phyloP scores from a whole-genome alignment of 768 basidiomycete species.

The Mycena metata region DNA sequence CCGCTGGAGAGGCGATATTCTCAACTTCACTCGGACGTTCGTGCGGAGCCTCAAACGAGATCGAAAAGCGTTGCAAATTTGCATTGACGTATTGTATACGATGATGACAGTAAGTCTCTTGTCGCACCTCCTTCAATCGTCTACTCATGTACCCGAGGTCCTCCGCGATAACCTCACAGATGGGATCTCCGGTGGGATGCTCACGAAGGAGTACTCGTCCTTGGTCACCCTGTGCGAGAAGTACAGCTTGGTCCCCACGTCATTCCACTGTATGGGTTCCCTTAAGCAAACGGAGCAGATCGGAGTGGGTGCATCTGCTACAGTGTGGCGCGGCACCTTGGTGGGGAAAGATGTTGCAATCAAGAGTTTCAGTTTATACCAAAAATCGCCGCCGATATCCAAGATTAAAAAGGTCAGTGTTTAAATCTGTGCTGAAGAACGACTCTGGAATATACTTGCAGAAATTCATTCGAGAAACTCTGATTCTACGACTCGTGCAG shows the following conservation, averaged over 20 bases:
- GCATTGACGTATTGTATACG: slow-evolving; percentile 10
- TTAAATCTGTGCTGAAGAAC: not conserved
- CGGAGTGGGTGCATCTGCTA: slow-evolving; percentile 35
- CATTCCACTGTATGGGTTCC: not conserved
- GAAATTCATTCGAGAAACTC: slow-evolving; percentile 40
- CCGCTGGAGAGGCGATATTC: slow-evolving; percentile 9
- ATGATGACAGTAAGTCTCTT: slow-evolving; percentile 21
- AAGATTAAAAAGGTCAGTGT: slow-evolving; percentile 1
- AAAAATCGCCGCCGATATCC: not conserved
- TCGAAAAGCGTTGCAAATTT: not conserved
- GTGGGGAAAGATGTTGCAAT: slow-evolving; percentile 32
- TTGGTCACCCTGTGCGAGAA: slow-evolving; percentile 8
- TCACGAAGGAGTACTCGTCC: slow-evolving; percentile 3
- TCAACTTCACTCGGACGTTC: slow-evolving; percentile 2
- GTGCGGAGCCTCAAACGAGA: slow-evolving; percentile 3
- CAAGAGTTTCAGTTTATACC: slow-evolving; percentile 38
- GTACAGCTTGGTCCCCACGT: not conserved
- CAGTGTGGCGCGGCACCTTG: slow-evolving; percentile 36
- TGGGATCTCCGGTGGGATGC: not conserved
- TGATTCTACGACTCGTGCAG: slow-evolving; percentile 33
- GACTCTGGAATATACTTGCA: not conserved
- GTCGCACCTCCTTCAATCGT: too few relatives aligned
- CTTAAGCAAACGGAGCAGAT: not conserved
- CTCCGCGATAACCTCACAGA: slow-evolving; percentile 11
- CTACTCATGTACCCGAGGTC: too few relatives aligned